Evolutionary conservation across 2,329 filamentous ascomycete species (phyloP).

Genomic region (Hirsutella minnesotensis): DNA sequence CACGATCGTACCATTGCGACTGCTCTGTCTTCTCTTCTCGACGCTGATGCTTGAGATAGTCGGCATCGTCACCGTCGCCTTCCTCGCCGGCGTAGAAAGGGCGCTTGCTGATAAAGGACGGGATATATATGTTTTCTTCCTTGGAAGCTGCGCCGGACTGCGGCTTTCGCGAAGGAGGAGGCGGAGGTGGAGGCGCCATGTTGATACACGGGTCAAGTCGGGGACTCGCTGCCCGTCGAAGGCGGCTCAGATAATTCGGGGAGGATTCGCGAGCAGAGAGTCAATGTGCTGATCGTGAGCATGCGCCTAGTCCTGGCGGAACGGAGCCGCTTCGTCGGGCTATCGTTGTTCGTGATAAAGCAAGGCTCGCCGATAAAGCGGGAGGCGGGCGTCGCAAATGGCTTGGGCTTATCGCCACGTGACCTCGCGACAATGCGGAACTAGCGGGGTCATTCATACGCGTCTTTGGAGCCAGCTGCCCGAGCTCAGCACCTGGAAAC

Average conservation of each 20-base stretch:
- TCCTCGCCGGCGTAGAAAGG: slow-evolving; percentile 87
- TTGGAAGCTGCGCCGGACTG: slow-evolving; percentile 42
- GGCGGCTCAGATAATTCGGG: no score
- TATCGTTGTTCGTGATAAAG: neutral
- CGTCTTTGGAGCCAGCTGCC: neutral
- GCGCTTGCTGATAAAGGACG: slow-evolving; percentile 93
- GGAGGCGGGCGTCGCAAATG: neutral
- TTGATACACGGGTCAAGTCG: neutral
- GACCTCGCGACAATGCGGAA: slow-evolving; percentile 11
- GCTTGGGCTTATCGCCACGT: slow-evolving; percentile 15
- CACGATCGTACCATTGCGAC: slow-evolving; percentile 87
- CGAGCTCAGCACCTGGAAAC: neutral
- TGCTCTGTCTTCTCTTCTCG: slow-evolving; percentile 48
- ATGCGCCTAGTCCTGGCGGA: no score
- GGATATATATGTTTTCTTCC: slow-evolving; percentile 97
- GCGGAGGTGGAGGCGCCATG: slow-evolving; percentile 9
- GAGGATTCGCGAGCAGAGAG: no score
- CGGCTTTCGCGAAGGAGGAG: slow-evolving; percentile 16
- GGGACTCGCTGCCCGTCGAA: no score
- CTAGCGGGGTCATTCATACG: neutral
- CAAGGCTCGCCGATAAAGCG: neutral
- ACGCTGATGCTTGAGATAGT: slow-evolving; percentile 96
- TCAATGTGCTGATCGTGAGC: no score
- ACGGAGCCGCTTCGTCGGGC: no score
- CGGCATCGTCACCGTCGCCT: slow-evolving; percentile 59